Conservation (phyloP, 306 rosid species). For the Prunus campanulata region DNA sequence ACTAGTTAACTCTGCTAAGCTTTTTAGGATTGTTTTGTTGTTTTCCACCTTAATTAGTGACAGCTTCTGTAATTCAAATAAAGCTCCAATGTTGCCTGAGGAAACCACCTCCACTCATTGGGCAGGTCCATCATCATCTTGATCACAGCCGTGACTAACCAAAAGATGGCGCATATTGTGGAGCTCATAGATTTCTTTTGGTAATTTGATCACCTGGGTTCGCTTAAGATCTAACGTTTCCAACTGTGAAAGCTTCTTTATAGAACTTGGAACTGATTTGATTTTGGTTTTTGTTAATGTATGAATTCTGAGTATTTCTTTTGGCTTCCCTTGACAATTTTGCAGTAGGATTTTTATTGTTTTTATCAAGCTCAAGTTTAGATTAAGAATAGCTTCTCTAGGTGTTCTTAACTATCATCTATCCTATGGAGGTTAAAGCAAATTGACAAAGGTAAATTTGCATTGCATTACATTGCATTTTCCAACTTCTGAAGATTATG, state of each 20-base stretch:
- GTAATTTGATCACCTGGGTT: constrained; percentile 9
- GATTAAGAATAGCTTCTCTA: no score
- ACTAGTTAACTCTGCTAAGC: neutral
- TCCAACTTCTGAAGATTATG: no score
- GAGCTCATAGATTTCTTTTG: neutral
- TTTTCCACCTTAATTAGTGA: constrained; percentile 3
- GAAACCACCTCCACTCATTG: neutral
- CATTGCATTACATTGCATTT: no score
- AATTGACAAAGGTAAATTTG: no score
- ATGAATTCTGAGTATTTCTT: no score
- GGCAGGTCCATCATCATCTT: neutral
- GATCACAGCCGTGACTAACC: neutral
- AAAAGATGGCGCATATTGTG: constrained; percentile 12
- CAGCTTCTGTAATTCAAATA: constrained; percentile 1
- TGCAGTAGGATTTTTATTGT: no score
- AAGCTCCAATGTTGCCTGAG: constrained; percentile 10
- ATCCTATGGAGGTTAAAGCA: no score
- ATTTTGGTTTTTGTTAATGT: neutral
- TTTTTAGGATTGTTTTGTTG: neutral
- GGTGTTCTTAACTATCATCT: no score
- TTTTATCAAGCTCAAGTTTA: no score
- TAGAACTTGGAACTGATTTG: neutral
- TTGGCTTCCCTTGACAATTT: no score
- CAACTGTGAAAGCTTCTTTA: neutral
- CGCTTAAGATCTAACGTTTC: constrained; percentile 20